These are phyloP conservation scores for Falciphora oryzae DNA, from an alignment of 2,329 filamentous ascomycete species.

Conservation along the genomic window DNA sequence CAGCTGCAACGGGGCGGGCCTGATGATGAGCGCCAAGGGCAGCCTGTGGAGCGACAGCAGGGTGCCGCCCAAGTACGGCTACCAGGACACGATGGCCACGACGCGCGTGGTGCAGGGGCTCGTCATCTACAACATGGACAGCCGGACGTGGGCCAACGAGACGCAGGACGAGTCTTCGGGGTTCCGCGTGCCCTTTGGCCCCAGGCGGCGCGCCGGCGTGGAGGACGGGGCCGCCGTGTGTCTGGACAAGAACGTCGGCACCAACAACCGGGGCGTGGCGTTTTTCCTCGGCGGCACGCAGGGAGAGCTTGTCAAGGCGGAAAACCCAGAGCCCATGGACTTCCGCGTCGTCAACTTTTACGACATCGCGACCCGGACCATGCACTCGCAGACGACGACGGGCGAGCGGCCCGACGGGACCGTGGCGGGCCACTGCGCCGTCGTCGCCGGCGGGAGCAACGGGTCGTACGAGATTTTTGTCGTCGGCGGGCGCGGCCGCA, in stretches of 20 bases:
- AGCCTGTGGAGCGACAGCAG: constrained; percentile 2
- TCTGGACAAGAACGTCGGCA: constrained; percentile 24
- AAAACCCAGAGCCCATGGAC: constrained; percentile 16
- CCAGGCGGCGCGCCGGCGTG: constrained; percentile 1
- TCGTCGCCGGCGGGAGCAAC: constrained; percentile 18
- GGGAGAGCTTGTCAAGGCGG: background rate
- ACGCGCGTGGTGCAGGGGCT: constrained; percentile 4
- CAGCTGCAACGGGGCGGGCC: background rate
- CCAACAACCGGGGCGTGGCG: constrained; percentile 13
- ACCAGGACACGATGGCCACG: background rate
- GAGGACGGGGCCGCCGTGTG: constrained; percentile 25
- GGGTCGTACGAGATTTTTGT: constrained; percentile 22
- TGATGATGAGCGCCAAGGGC: background rate
- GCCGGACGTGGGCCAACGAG: constrained; percentile 8
- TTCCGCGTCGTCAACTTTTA: constrained; percentile 22
- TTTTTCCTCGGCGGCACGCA: constrained; percentile 8
- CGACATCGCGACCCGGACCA: constrained; percentile 26
- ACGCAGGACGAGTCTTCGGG: background rate
- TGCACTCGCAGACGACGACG: constrained; percentile 28
- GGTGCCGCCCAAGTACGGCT: background rate
- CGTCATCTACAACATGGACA: constrained; percentile 2
- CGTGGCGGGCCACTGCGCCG: constrained; percentile 24
- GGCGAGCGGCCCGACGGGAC: constrained; percentile 21
- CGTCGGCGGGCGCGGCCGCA: constrained; percentile 26
- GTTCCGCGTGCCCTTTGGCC: background rate